Evolutionary conservation across 1,139 yeast genomes (phyloP), one percentile per base, ranked within the genome.

Genomic region (Zygosaccharomyces sapae): DNA sequence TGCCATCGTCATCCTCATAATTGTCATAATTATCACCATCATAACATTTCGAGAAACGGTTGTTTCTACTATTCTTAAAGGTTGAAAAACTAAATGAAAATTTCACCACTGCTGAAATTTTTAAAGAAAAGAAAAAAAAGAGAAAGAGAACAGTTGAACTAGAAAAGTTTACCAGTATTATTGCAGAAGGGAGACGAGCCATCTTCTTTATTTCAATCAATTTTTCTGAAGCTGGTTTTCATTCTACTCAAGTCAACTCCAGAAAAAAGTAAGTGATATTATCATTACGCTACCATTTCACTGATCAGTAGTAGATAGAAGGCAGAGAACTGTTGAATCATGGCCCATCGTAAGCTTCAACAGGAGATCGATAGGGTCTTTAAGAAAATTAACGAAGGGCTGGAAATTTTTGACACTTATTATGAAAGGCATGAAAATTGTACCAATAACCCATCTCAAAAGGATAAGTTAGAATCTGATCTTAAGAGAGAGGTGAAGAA

Each of bases 321-420:
- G 5, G 12, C 5, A 9, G n/a, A 9, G n/a, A 5, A 27, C 9
- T 24, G 9, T 24, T 2, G n/a, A 43, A 55, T 41, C 48, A 81
- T 81, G 87, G 80, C 87, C 43, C 85, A 80, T 56, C 68, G 87
- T 61, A 81, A 81, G 65, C 70, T 81, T 45, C 85, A 80, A 61
- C 86, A 80, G 75, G 94, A 84, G 72, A 80, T 84, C 59, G 92
- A 84, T 65, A 81, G 81, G 56, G 84, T 84, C 63, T 83, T 83
- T 71, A 85, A 85, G 68, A 84, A 83, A 71, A 82, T 85, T 55
- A 71, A 77, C 41, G 94, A 85, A 68, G 94, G 94, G 36, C 68
- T 84, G 46, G 80, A 81, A 46, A 73, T 78, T 42, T 85, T 85
- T 61, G 83, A 84, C 62, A 81, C 77, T 33, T 77, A 79, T 49